Evolutionary conservation across 805 yeast genomes (phyloP).

Genomic region (Metschnikowia kunwiensis): DNA sequence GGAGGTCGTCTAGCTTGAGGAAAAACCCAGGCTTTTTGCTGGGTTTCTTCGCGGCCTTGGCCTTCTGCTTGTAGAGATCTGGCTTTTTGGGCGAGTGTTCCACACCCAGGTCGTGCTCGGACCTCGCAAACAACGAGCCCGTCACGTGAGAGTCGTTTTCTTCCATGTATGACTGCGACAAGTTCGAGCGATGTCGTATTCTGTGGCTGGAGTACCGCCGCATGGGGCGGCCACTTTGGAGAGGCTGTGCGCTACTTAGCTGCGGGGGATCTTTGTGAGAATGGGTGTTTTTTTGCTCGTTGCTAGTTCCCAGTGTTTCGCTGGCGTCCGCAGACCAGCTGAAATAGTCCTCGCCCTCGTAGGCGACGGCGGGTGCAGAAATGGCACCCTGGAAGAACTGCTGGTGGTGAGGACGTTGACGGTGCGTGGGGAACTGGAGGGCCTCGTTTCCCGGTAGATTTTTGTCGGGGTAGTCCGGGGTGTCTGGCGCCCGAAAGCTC

Average conservation of each 20-base stretch:
- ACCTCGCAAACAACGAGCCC: constrained; percentile 3
- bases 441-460: constrained; percentile 9
- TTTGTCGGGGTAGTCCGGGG: background rate
- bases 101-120: background rate
- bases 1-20: constrained; percentile 25
- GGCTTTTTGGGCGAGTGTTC: background rate
- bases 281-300: background rate
- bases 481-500: background rate
- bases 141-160: constrained; percentile 3
- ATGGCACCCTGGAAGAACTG: constrained; percentile 11
- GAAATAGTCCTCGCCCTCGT: constrained; percentile 14
- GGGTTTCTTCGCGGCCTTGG: too few species aligned
- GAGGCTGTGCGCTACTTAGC: constrained; percentile 3
- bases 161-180: constrained; percentile 11
- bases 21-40: constrained; percentile 26
- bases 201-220: constrained; percentile 4
- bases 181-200: constrained; percentile 15
- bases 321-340: constrained; percentile 3
- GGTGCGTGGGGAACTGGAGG: constrained; percentile 7
- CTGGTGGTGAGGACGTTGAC: constrained; percentile 1
- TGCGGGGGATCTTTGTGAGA: constrained; percentile 3
- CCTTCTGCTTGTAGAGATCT: too few species aligned
- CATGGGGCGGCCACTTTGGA: too few species aligned
- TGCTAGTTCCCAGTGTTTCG: background rate
- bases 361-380: constrained; percentile 17